These are phyloP conservation scores for Camillea tinctor DNA, from an alignment of 2,329 filamentous ascomycete species.

Conservation along the genomic window DNA sequence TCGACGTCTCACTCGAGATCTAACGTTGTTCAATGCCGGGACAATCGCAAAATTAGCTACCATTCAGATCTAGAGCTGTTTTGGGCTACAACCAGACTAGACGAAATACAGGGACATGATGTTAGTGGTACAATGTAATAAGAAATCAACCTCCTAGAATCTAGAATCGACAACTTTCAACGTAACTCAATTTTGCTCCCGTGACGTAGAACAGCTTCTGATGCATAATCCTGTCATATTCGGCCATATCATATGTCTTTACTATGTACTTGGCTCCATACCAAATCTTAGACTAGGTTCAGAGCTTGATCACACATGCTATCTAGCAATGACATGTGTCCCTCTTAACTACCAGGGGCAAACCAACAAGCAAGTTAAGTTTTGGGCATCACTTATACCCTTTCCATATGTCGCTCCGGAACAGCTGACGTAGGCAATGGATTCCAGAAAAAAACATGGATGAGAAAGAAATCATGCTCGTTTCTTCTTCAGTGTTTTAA, in stretches of 20 bases:
- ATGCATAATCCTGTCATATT: not conserved
- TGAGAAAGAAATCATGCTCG: conserved; percentile 7
- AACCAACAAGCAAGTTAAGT: not conserved
- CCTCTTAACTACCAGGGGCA: not conserved
- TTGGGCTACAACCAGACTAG: not conserved
- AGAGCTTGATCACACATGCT: not conserved
- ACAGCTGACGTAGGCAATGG: not conserved
- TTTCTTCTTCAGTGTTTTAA: conserved; percentile 9
- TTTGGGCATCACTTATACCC: not conserved
- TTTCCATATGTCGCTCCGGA: not conserved
- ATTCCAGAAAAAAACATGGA: not conserved
- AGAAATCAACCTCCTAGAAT: not conserved
- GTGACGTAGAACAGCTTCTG: not conserved
- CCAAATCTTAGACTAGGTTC: not conserved
- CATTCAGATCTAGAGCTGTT: not conserved
- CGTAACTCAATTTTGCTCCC: not conserved
- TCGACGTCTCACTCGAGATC: not conserved
- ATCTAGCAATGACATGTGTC: not conserved
- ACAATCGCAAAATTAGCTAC: conserved; percentile 2
- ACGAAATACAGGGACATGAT: not conserved
- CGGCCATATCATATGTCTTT: not conserved
- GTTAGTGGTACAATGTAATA: not conserved
- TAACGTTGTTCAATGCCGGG: conserved; percentile 2
- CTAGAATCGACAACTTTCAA: not conserved
- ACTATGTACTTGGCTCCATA: not conserved